These are phyloP conservation scores for Aspergillus terreus DNA, from an alignment of 2,329 filamentous ascomycete species.

Conservation along the genomic window DNA sequence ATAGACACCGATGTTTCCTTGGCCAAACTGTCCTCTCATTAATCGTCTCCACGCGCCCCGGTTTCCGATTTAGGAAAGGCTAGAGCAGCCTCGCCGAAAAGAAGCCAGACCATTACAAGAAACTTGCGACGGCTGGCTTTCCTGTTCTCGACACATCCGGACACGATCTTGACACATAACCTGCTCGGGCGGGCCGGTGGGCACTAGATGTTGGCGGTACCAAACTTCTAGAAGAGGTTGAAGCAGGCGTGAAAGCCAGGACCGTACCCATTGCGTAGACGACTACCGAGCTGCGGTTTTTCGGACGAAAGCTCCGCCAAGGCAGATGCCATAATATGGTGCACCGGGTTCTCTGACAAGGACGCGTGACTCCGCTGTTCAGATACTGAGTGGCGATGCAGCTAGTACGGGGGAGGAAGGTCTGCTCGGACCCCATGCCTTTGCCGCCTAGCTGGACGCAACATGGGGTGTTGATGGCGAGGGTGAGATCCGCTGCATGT, in stretches of 20 bases:
- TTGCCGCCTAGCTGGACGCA: constrained; percentile 38
- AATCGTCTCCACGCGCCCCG: too few relatives aligned
- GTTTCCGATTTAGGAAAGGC: too few relatives aligned
- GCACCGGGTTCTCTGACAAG: constrained; percentile 38
- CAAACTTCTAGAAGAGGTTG: constrained; percentile 29
- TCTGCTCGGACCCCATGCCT: constrained; percentile 26
- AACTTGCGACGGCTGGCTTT: constrained; percentile 34
- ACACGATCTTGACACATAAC: constrained; percentile 25
- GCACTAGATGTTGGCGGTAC: constrained; percentile 41
- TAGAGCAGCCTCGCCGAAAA: constrained; percentile 11
- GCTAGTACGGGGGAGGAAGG: neutral
- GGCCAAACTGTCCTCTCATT: too few relatives aligned
- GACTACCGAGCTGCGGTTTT: constrained; percentile 26
- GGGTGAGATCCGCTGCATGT: constrained; percentile 42
- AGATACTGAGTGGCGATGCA: constrained; percentile 23
- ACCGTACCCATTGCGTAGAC: constrained; percentile 32
- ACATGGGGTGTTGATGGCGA: constrained; percentile 43
- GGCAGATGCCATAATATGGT: constrained; percentile 40
- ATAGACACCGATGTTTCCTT: too few relatives aligned
- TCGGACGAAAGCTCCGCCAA: constrained; percentile 33
- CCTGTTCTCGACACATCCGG: constrained; percentile 30
- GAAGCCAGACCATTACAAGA: constrained; percentile 34
- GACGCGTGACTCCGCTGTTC: constrained; percentile 25
- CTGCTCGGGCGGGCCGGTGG: constrained; percentile 39
- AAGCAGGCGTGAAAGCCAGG: constrained; percentile 26